Evolutionary conservation across 192 early-diverging fungal species (phyloP).

Genomic region (Entophlyctis luteolus): DNA sequence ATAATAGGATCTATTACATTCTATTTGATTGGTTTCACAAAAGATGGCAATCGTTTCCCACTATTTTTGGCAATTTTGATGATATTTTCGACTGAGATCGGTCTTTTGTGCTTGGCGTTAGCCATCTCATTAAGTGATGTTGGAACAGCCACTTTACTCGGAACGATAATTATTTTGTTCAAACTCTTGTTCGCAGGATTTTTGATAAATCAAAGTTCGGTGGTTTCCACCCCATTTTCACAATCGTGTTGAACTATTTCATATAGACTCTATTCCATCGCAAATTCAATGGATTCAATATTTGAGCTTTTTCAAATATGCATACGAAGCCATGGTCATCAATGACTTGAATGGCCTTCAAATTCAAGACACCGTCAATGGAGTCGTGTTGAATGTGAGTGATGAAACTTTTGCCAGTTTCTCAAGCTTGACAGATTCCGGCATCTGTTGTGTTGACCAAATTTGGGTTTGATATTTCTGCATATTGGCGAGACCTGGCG

Average conservation of each 20-base stretch:
- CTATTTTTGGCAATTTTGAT: conserved; percentile 62
- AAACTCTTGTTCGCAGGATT: conserved; percentile 76
- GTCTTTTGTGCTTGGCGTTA: conserved; percentile 57
- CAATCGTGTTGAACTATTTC: not conserved
- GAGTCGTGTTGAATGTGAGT: conserved; percentile 30
- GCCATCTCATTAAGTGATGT: conserved; percentile 54
- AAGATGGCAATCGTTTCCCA: conserved; percentile 41
- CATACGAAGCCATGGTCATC: conserved; percentile 67
- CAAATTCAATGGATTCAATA: conserved; percentile 66
- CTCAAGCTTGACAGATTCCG: conserved; percentile 13
- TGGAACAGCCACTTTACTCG: conserved; percentile 60
- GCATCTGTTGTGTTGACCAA: conserved; percentile 34
- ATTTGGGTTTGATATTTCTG: conserved; percentile 47
- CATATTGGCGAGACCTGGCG: conserved; percentile 32
- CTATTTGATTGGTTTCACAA: conserved; percentile 66
- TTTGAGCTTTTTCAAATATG: conserved; percentile 70
- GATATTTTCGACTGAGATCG: conserved; percentile 61
- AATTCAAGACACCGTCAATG: conserved; percentile 36
- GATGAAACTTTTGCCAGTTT: not conserved
- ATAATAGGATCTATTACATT: conserved; percentile 64
- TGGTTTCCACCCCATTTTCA: not conserved
- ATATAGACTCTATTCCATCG: conserved; percentile 47
- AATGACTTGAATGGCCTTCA: conserved; percentile 45
- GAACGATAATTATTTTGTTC: conserved; percentile 62
- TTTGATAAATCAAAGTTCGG: conserved; percentile 60